phyloP scores from a whole-genome alignment of 192 early-diverging fungal genomes.

The Physocladia obscura region DNA sequence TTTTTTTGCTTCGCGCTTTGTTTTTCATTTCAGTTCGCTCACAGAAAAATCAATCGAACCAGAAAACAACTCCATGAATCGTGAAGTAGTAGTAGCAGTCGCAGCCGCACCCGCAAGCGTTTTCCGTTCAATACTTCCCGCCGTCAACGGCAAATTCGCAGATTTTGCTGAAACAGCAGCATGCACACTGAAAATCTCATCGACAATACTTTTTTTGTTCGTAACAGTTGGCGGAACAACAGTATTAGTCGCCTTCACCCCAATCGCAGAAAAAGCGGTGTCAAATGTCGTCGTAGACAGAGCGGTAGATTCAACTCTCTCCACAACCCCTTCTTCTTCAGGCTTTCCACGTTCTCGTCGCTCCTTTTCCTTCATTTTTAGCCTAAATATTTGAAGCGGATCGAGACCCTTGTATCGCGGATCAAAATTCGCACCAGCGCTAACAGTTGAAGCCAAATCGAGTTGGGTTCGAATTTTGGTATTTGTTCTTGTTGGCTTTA shows the following conservation, averaged over 20 bases:
- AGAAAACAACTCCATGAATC: neutral
- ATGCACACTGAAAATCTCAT: no score
- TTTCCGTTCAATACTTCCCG: neutral
- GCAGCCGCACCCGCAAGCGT: neutral
- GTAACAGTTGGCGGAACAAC: no score
- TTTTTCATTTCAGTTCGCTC: no score
- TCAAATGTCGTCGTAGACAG: no score
- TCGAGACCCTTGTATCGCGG: slow-evolving; percentile 28
- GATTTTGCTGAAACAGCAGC: neutral
- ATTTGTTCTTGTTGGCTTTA: no score
- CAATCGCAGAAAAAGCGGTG: no score
- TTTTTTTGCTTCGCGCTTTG: no score
- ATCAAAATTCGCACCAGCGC: neutral
- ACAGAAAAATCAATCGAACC: no score
- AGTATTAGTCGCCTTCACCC: no score
- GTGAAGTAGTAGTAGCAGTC: neutral
- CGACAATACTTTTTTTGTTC: no score
- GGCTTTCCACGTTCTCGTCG: slow-evolving; percentile 7
- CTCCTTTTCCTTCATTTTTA: slow-evolving; percentile 26
- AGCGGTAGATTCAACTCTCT: no score
- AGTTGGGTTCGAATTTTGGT: neutral
- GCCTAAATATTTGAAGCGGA: slow-evolving; percentile 19
- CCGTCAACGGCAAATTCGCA: no score
- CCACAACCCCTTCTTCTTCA: neutral
- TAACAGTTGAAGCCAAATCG: neutral